Conservation (phyloP, 345 rosid species). For the Eucalyptus erythrocorys region DNA sequence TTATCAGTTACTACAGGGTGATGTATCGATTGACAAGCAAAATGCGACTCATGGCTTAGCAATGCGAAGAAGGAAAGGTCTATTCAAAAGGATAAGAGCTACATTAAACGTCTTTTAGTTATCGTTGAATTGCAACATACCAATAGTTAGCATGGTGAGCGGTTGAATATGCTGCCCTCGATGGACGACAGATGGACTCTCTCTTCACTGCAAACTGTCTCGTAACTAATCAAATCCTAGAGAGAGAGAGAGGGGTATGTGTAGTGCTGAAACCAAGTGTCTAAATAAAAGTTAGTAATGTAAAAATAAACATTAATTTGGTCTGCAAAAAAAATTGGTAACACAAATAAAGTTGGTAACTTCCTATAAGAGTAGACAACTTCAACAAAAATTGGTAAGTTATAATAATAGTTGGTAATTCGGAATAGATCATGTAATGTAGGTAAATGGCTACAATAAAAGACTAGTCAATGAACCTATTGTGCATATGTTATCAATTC, state of each 20-base stretch:
- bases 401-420: no score
- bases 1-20: not conserved
- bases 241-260: not conserved
- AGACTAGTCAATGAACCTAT: no score
- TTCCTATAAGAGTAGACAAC: not conserved
- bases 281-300: no score
- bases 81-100: not conserved
- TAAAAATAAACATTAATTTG: no score
- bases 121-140: not conserved
- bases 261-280: not conserved
- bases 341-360: not conserved
- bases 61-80: not conserved
- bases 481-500: accelerated
- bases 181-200: not conserved
- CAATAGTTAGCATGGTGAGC: not conserved
- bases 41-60: not conserved
- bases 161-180: not conserved
- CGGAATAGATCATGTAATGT: no score
- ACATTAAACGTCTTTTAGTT: no score
- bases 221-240: slow-evolving; percentile 20
- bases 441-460: no score
- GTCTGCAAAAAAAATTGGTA: not conserved
- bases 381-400: not conserved
- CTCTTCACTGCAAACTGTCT: not conserved
- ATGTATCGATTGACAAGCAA: not conserved